Percentiles rank a stretch among this genome's conserved stretches.
Conservation (phyloP, 2,329 filamentous ascomycete genomes). For the Graphilbum sp. region DNA sequence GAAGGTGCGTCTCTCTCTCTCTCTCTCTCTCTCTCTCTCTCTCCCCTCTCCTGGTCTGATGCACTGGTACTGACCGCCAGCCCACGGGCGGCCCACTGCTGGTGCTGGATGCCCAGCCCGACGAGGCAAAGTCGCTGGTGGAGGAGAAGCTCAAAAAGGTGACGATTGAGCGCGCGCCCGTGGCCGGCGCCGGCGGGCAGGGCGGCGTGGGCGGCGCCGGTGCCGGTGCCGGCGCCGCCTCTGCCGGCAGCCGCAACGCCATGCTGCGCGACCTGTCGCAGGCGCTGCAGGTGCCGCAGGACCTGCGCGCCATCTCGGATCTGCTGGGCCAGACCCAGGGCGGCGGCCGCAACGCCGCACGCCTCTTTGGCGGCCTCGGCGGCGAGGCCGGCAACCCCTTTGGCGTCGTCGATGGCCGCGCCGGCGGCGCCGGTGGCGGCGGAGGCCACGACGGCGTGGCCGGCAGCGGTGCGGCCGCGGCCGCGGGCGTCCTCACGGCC, state of each 20-base stretch:
- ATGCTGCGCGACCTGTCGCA: slow-evolving; percentile 7
- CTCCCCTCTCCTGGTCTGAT: too few relatives aligned
- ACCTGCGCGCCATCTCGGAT: slow-evolving; percentile 24
- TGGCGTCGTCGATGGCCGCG: slow-evolving; percentile 10
- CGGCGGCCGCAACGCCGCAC: slow-evolving; percentile 11
- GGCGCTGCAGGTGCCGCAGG: slow-evolving; percentile 6
- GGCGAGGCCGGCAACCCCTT: slow-evolving; percentile 3
- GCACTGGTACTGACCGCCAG: slow-evolving; percentile 26
- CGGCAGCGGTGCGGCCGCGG: slow-evolving; percentile 45
- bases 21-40: too few relatives aligned
- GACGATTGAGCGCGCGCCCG: slow-evolving; percentile 43
- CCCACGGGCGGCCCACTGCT: slow-evolving; percentile 87
- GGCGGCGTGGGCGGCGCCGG: slow-evolving; percentile 2
- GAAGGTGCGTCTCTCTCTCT: slow-evolving; percentile 39
- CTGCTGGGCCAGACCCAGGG: slow-evolving; percentile 23
- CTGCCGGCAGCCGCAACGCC: slow-evolving; percentile 5
- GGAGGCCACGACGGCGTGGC: slow-evolving; percentile 17
- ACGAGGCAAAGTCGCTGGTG: slow-evolving; percentile 62
- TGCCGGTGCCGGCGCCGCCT: slow-evolving; percentile 9
- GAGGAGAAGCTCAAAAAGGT: slow-evolving; percentile 88
- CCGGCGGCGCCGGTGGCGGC: slow-evolving; percentile 47
- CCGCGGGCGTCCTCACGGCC: slow-evolving; percentile 67
- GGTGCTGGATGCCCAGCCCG: slow-evolving; percentile 68
- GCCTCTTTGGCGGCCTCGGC: slow-evolving; percentile 8
- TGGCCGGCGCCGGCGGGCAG: slow-evolving; percentile 23